Evolutionary conservation across 73 alveolate species (phyloP), one percentile per base, ranked within the genome.

Genomic region (Symbiodinium pilosum): DNA sequence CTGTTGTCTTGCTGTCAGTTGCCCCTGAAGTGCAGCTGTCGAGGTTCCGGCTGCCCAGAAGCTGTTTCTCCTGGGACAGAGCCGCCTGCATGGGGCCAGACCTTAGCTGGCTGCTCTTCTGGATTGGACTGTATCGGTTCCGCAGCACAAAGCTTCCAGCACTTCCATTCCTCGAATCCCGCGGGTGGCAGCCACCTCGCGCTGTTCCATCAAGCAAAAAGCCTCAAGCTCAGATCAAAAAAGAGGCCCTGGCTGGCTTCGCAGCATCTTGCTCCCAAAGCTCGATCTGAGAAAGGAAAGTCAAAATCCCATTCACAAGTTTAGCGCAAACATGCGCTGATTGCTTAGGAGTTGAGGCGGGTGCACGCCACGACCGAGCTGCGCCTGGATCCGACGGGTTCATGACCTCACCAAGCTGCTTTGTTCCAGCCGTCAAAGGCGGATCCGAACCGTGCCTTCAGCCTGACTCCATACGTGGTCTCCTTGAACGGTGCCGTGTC

Each of bases 31-130:
- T n/a, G 30, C 12, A 20, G 6, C 24, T 16, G 28, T 16, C 85
- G 75, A n/a, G 87, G 54, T 0, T 1, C 41, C 2, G 77, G 39
- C 96, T 91, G 77, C 87, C 96, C 96, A 91, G 96, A 64, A 91
- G 54, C 87, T 91, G 96, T 51, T 91, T 91, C n/a, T 91, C 96
- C 38, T 91, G 96, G 11, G 88, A 69, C 77, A 91, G 41, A 11
- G 96, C 96, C 38, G 96, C 96, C 88, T 91, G 96, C 96, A 91
- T 91, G 21, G 96, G 96, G 3, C 96, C 96, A 5, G 96, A 91
- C 96, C 96, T 91, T 54, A 54, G 39, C 24, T 64, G 11, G 4
- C 40, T 14, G 77, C 77, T 18, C 38, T 14, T 32, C 32, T n/a
- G n/a, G n/a, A n/a, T n/a, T n/a, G n/a, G n/a, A n/a, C n/a, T n/a